Base-by-base conservation (phyloP, 2,329 filamentous ascomycete genomes). In the Calcarisporium arbuscula region DNA sequence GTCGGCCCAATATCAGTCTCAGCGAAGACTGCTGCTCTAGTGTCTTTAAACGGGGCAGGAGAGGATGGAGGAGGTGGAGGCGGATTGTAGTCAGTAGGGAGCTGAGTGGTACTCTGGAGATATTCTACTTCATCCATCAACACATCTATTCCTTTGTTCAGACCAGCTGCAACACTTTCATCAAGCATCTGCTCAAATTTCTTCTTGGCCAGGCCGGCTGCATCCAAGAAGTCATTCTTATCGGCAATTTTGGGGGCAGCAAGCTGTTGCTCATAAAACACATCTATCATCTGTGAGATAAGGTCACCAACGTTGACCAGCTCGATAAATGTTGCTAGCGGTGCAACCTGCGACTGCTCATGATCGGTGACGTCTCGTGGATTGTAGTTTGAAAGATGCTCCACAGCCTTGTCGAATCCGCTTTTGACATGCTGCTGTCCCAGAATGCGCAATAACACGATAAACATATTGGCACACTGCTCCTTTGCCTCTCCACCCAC, bases 111-210 rank as follows among this genome's bases (percentile, higher is more conserved):
- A 14, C 85, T 88, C 49, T 88, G 88, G 22, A 98, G 74, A 54
- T 94, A 95, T 57, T 98, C 92, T 19, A 96, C 89, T 63, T 98
- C 92, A 50, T 94, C 88, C 84, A 98, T 96, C 28, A 98, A 74
- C 38, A 95, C 92, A 53, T 98, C 90, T 43, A 98, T 96, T 44
- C 92, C 92, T 64, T 94, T 95, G 61, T 95, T 95, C 43, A 98
- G 68, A 2, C 94, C 94, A 8, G 90, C 88, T 5, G 92, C 92
- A 7, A 98, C 92, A 40, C 86, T 85, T 61, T 96, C 92, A 53
- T 98, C 92, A 2, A 98, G 80, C 84, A 95, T 95, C 55, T 95
- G 89, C 68, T 98, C 92, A 51, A 96, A 98, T 46, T 86, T 88
- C 66, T 95, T 96, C 75, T 98, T 98, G 45, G 92, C 89, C 49